Base-by-base conservation (phyloP, 371 early-diverging fungal species). In the Apophysomyces variabilis region DNA sequence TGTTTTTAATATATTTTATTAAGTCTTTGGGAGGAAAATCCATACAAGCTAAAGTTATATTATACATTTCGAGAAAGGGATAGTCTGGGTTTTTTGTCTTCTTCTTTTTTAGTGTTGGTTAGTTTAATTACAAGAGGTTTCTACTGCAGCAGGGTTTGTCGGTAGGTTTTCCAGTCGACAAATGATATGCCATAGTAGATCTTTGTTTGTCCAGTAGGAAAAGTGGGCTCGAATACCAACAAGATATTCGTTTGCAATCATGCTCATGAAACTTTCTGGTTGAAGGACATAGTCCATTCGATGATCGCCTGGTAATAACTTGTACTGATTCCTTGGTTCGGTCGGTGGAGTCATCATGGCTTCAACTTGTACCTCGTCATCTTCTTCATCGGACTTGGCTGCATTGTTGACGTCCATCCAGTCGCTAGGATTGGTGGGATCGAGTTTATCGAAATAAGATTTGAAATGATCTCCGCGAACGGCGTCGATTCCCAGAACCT, bases 121-220 rank as follows among this genome's bases (percentile, higher is more conserved):
- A 11, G 2, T 41, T 41, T 13, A 11, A 41, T 50, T 50, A 50
- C 54, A 50, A 21, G 54, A 50, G 21, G 54, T 5, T 21, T 50
- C 21, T 18, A 50, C 54, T 9, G n/a, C 54, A 21, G 54, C 54
- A 21, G 54, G 54, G 21, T 21, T 50, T 50, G 54, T 50, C 21
- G 54, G 54, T 21, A 50, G 21, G 9, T 66, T 61, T 54, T 83
- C 83, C 54, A 83, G 59, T 36, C 76, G 72, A 56, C 76, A 66
- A 45, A 80, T 66, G 56, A 83, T 79, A 64, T 83, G 83, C 83
- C 83, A 83, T 8, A 79, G 66, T 45, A 83, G 62, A 63, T 83
- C 83, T 68, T 83, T 83, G 58, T 80, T 83, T 9, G 71, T 83
- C 80, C 83, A 83, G 57, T 80, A 83, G 1, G 79, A 80, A 38